Evolutionary conservation across 2,329 filamentous ascomycete species (phyloP).

Genomic region (Sporothrix inflata): DNA sequence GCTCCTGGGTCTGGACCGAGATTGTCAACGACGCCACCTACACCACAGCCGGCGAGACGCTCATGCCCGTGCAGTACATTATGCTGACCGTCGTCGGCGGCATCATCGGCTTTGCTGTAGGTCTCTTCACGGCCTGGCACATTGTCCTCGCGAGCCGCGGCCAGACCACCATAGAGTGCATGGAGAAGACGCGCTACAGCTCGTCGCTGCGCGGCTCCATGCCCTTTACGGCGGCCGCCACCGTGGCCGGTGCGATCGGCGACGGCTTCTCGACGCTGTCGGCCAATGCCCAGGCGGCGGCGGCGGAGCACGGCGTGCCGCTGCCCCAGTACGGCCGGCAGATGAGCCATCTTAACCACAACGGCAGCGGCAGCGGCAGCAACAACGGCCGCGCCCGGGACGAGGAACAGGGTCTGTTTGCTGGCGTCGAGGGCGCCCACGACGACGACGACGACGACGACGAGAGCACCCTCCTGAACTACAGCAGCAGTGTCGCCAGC

Average conservation of each 20-base stretch:
- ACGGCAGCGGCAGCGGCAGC: not conserved
- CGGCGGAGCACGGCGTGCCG: constrained; percentile 47
- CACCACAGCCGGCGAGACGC: constrained; percentile 71
- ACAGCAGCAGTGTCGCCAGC: constrained; percentile 16
- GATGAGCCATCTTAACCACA: constrained; percentile 46
- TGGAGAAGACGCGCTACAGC: constrained; percentile 94
- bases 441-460: constrained; percentile 27
- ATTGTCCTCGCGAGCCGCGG: constrained; percentile 76
- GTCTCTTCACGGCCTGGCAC: constrained; percentile 91
- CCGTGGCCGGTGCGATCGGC: constrained; percentile 51
- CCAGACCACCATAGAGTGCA: constrained; percentile 92
- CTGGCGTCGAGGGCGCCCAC: constrained; percentile 26
- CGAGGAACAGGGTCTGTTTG: constrained; percentile 29
- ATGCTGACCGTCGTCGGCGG: constrained; percentile 83
- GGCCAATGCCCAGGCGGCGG: constrained; percentile 41
- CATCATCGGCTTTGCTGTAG: constrained; percentile 87
- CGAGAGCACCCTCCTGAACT: not conserved
- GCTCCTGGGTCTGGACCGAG: constrained; percentile 83
- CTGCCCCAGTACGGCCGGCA: constrained; percentile 70
- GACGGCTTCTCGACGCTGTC: constrained; percentile 7
- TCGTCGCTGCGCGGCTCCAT: constrained; percentile 70
- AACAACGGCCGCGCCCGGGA: not conserved
- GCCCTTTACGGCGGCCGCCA: constrained; percentile 64
- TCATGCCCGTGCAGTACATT: constrained; percentile 89
- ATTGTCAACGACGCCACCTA: constrained; percentile 63